Evolutionary conservation across 1,139 yeast genomes (phyloP), one percentile per base, ranked within the genome.

Genomic region (Yamadazyma sp.): DNA sequence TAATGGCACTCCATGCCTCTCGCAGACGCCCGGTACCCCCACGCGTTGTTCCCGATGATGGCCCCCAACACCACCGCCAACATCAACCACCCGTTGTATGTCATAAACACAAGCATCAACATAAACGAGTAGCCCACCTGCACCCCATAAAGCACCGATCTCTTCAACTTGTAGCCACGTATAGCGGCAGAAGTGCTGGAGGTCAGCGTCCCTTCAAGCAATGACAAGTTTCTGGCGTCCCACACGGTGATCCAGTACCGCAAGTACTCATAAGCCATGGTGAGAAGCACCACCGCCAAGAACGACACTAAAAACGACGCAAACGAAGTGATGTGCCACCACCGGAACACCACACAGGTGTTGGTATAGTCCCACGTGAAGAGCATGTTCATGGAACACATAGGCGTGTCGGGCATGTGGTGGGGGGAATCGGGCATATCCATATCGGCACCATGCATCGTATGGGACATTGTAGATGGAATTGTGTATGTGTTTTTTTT

Each of bases 1-100:
- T 26, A 78, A 51, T 79, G 84, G 46, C 84, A 79, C 5, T 79
- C 69, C 67, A 79, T 55, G 4, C 67, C 55, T 33, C 76, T 58
- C 37, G 42, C 47, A 11, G 35, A 35, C 11, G 36, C 26, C 1
- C 49, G 34, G 48, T 60, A 41, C 45, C 75, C 81, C 85, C 89
- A 87, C 11, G 77, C 32, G 51, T 73, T 79, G 51, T 81, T 73
- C 1, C 95, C 95, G 18, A 79, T 31, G 14, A 69, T 72, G 1
- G 92, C 92, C 1, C 95, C 95, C 3, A 73, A 48, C 1, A 78
- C 81, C 20, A 84, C 85, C 2, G 91, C 81, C 12, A 79, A 40
- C 92, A 86, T 85, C 37, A 81, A 73, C 88, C 89, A 86, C 4
- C 92, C 88, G 56, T 86, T 85, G 57, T 83, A 86, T 3, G 91